Base-by-base conservation (phyloP, 2,329 filamentous ascomycete species). In the Exserohilum rostratum region DNA sequence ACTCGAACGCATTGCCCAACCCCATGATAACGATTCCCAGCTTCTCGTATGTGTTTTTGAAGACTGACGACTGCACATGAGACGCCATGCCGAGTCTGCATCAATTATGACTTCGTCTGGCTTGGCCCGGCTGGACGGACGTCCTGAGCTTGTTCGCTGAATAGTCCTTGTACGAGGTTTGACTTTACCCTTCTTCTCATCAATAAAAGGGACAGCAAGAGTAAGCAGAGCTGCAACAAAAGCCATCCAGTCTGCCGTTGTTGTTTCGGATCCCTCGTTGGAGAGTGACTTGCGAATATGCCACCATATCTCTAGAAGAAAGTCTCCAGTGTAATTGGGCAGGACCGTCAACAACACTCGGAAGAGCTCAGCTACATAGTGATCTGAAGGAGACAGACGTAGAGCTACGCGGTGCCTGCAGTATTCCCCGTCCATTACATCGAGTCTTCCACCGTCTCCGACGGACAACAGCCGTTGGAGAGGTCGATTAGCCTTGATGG, bases 171-270 rank as follows among this genome's bases (percentile, higher is more conserved):
- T 43, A 20, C 61, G 60, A 43, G 51, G 58, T 10, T 31, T 57
- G 15, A 61, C 33, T 44, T 66, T 74, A 7, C 54, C 53, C 3
- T 65, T 61, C 42, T 65, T 68, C 3, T 71, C 66, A 11, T 75
- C 69, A 10, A 75, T 57, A 46, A 74, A 73, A 6, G 70, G 67
- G 10, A 78, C 58, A 9, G 71, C 71, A 44, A 77, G 70, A 6
- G 69, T 67, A 46, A 79, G 75, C 2, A 80, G 53, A 6, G 77
- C 74, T 4, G 75, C 65, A 3, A 76, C 68, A 27, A 80, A 71
- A 5, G 78, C 77, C 5, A 71, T 62, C 71, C 75, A 78, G 18
- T 77, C 74, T 17, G 62, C 53, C 35, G 63, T 61, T 7, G 39
- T 44, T 9, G 52, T 54, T 30, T 59, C 48, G 10, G 47, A 20